Evolutionary conservation across 2,329 filamentous ascomycete genomes (phyloP), one percentile per base, ranked within the genome.

Genomic region (Pseudopyrenochaeta lycopersici): DNA sequence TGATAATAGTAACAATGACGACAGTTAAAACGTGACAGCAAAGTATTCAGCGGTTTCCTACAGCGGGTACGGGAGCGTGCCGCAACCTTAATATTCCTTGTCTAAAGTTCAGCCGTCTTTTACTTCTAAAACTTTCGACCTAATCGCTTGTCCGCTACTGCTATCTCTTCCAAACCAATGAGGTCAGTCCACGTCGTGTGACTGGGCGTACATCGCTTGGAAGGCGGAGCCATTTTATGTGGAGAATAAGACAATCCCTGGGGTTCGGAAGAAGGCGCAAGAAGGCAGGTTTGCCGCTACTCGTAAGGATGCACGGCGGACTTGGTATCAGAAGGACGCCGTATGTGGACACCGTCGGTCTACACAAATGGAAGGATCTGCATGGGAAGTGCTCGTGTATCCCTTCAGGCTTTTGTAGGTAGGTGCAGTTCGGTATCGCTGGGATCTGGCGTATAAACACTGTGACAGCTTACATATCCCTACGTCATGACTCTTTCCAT

Each of bases 201-300:
- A 38, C 21, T 1, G 11, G 21, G 31, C 43, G 5, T 15, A 11
- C 5, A 31, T 23, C 29, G 43, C 43, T 36, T 18, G 20, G 17
- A 31, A 23, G n/a, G 18, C 32, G 14, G 27, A 46, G 43, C 31
- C 43, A 33, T 20, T 4, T 23, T 42, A 38, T 12, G 12, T 36
- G 32, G 12, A 46, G 14, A 33, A 31, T 15, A 18, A 11, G 32
- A 30, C 31, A 12, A 7, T 31, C 20, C 18, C n/a, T 48, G 35
- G 31, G 38, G 6, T 9, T 20, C 46, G 46, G 46, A 49, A 32
- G 33, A 59, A 38, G 52, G 56, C 56, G 56, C 53, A 47, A 42
- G 41, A 32, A 30, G 32, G 21, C 38, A 30, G 39, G 21, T 29
- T 23, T 20, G 53, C 31, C 46, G 45, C 49, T 21, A 27, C 41